phyloP scores from a whole-genome alignment of 495 filamentous ascomycete genomes.

The Penicillium fimorum region DNA sequence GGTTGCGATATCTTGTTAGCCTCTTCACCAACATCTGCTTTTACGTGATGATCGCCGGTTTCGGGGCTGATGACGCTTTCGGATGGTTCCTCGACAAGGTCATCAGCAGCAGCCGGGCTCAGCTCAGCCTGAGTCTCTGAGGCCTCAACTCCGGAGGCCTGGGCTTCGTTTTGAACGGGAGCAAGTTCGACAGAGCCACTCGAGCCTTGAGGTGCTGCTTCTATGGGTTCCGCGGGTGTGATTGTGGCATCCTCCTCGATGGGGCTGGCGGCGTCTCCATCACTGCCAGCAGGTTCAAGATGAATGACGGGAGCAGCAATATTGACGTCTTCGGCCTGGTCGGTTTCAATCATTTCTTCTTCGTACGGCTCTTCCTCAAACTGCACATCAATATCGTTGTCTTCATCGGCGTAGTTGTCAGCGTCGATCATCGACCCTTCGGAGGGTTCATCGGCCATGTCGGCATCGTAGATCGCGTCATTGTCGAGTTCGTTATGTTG shows the following conservation, averaged over 20 bases:
- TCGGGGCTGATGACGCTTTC: not conserved
- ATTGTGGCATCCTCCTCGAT: not conserved
- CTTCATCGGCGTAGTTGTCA: conserved; percentile 31
- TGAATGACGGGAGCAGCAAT: conserved; percentile 31
- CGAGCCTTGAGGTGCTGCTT: not conserved
- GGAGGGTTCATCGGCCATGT: conserved; percentile 50
- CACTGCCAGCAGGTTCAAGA: conserved; percentile 17
- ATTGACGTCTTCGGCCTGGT: conserved; percentile 38
- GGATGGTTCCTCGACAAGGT: not conserved
- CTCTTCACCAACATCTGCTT: conserved; percentile 20
- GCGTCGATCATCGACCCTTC: conserved; percentile 43
- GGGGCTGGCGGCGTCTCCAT: conserved; percentile 7
- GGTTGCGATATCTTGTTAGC: conserved; percentile 26
- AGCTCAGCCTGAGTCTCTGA: not conserved
- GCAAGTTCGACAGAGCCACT: not conserved
- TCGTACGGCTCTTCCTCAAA: conserved; percentile 38
- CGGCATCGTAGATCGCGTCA: conserved; percentile 42
- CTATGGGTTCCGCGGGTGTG: not conserved
- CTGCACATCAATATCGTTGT: conserved; percentile 38
- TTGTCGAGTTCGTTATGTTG: conserved; percentile 36
- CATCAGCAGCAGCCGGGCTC: not conserved
- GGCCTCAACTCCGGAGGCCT: not conserved
- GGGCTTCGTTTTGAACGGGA: conserved; percentile 1
- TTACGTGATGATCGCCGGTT: not conserved
- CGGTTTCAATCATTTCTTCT: conserved; percentile 47